Conservation (phyloP, 2,329 filamentous ascomycete genomes). For the Periconia sp. region DNA sequence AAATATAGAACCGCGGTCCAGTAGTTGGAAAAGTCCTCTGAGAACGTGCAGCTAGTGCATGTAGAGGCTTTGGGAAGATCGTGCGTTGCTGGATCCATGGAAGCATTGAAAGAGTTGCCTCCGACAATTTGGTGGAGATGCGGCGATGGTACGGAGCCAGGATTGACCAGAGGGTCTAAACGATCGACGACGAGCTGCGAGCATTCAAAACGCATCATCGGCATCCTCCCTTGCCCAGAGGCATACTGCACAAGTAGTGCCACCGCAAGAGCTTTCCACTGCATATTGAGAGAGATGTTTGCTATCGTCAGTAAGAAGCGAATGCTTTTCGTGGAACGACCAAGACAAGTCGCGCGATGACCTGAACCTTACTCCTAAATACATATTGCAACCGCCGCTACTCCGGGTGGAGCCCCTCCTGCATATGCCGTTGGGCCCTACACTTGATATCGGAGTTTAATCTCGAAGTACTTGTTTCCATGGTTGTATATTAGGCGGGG, state of each 20-base stretch:
- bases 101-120: conserved; percentile 32
- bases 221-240: conserved; percentile 11
- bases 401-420: no score
- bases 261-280: conserved; percentile 18
- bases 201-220: conserved; percentile 29
- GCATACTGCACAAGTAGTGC: conserved; percentile 16
- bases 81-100: conserved; percentile 22
- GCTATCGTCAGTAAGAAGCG: no score
- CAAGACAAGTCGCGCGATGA: no score
- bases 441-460: no score
- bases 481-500: no score
- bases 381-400: no score
- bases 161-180: conserved; percentile 37
- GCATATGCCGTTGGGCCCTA: no score
- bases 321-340: no score
- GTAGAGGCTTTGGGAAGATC: conserved; percentile 29
- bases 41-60: conserved; percentile 34
- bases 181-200: conserved; percentile 31
- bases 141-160: conserved; percentile 26
- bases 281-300: conserved; percentile 13
- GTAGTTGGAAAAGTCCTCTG: conserved; percentile 38
- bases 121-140: conserved; percentile 35
- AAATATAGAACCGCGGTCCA: conserved; percentile 38
- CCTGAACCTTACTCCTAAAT: no score
- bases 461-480: no score